Percentiles rank a stretch among this genome's conserved stretches.
Evolutionary conservation across 1,139 yeast species (phyloP).

Genomic region (Wickerhamiella pararugosa): DNA sequence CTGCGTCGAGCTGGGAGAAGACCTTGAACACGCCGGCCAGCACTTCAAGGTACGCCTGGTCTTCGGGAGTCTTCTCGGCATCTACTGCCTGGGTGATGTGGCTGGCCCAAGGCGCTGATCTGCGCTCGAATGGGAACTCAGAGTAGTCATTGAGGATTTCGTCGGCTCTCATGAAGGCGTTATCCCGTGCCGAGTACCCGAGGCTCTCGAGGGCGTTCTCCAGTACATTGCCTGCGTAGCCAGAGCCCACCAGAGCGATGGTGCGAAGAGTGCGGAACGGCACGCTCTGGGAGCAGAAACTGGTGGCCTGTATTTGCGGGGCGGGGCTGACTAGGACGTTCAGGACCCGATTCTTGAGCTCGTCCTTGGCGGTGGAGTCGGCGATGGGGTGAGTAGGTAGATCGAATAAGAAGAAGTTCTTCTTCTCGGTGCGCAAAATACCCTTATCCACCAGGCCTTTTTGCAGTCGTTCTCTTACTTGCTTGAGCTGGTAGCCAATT

Average conservation of each 20-base stretch:
- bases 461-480: slow-evolving; percentile 90
- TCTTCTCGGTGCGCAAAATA: slow-evolving; percentile 87
- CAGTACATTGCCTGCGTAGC: slow-evolving; percentile 90
- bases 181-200: slow-evolving; percentile 81
- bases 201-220: slow-evolving; percentile 74
- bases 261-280: slow-evolving; percentile 64
- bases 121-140: slow-evolving; percentile 67
- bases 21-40: slow-evolving; percentile 60
- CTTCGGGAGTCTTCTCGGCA: slow-evolving; percentile 52
- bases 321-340: slow-evolving; percentile 59
- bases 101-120: slow-evolving; percentile 42
- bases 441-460: slow-evolving; percentile 97
- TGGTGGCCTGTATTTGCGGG: slow-evolving; percentile 30
- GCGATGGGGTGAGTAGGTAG: slow-evolving; percentile 98
- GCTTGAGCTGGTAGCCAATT: slow-evolving; percentile 87
- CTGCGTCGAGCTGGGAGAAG: slow-evolving; percentile 26
- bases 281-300: slow-evolving; percentile 46
- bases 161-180: slow-evolving; percentile 86
- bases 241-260: slow-evolving; percentile 69
- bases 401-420: slow-evolving; percentile 84
- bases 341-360: slow-evolving; percentile 56
- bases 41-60: slow-evolving; percentile 59
- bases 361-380: slow-evolving; percentile 71
- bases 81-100: slow-evolving; percentile 58
- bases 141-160: slow-evolving; percentile 71